Evolutionary conservation across 768 basidiomycete species (phyloP), one percentile per base, ranked within the genome.

Genomic region (Mrakia blollopis): DNA sequence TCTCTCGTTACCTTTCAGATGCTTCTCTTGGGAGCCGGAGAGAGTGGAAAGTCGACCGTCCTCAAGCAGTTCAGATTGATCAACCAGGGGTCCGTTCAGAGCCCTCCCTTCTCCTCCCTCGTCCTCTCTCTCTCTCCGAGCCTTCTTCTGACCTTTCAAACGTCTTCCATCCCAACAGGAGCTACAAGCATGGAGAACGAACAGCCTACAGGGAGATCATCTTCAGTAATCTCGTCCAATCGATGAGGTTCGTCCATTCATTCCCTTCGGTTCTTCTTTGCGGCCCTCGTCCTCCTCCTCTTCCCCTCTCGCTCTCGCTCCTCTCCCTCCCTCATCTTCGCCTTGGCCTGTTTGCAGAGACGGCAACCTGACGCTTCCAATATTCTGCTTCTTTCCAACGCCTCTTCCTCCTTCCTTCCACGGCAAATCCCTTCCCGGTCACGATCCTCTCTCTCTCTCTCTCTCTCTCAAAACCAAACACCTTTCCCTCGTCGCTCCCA

Each of bases 11-110:
- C 8, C 25, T 9, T 28, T 3, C 72, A 94, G 91, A 89, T 97
- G 23, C 86, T 97, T 68, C 87, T 98, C 28, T 87, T 98, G 60
- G 94, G 94, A 60, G 62, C 65, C 7, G 65, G 65, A 68, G 65
- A 68, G 37, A 39, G 35, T 68, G 65, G 65, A 21, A 68, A 68
- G 25, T 47, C 41, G 3, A 73, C 72, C 18, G n/a, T 73, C 25
- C 32, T 74, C 61, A 74, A 74, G 73, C 73, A 74, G 28, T 62
- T 74, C 39, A 60, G 72, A 2, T 14, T 73, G 18, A 30, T 73
- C 18, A n/a, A 73, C 32, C 39, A 47, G 16, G 72, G 72, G 60
- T 73, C 60, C n/a, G 72, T 6, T 14, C 16, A 8, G 13, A 2
- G 32, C 32, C 35, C 2, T n/a, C 30, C 32, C 71, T 5, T 25